These are phyloP conservation scores for Crithidia fasciculata DNA, from an alignment of 208 protist species.

Conservation along the genomic window DNA sequence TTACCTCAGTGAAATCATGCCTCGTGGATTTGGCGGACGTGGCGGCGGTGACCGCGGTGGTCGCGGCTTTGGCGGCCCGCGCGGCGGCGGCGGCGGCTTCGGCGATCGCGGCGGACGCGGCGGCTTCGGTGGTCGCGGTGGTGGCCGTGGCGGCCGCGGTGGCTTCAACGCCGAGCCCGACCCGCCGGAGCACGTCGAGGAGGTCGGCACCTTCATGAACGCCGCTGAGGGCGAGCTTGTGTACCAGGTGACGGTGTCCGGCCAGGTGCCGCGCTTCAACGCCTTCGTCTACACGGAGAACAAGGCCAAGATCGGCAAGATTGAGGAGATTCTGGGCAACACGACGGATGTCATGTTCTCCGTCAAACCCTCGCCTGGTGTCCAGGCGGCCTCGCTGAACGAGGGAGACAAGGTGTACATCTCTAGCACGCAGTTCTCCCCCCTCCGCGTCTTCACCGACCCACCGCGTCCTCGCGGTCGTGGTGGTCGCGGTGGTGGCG, in stretches of 20 bases:
- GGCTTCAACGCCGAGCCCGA: constrained; percentile 75
- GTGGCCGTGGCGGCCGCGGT: constrained; percentile 75
- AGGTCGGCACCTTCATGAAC: constrained; percentile 86
- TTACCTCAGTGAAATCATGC: constrained; percentile 20
- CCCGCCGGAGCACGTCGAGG: constrained; percentile 84
- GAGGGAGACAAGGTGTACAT: constrained; percentile 89
- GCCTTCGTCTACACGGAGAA: constrained; percentile 93
- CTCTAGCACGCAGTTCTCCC: constrained; percentile 85
- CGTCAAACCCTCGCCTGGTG: constrained; percentile 85
- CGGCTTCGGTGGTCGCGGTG: constrained; percentile 38
- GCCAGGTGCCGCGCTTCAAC: constrained; percentile 89
- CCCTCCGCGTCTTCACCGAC: constrained; percentile 86
- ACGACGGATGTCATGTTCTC: constrained; percentile 92
- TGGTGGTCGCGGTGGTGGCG: constrained; percentile 68
- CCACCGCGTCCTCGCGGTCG: constrained; percentile 86
- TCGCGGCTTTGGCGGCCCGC: constrained; percentile 51
- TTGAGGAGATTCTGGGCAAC: constrained; percentile 91
- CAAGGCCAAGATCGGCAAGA: constrained; percentile 93
- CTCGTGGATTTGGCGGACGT: constrained; percentile 38
- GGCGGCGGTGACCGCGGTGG: constrained; percentile 25
- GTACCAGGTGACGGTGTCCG: constrained; percentile 71
- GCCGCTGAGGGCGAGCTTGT: constrained; percentile 90
- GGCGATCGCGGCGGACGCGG: constrained; percentile 44
- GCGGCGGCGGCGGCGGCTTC: constrained; percentile 44
- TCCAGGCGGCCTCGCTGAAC: constrained; percentile 83